Evolutionary conservation across 176 grass and related monocot species (phyloP).

Genomic region (Cenchrus fungigraminus): DNA sequence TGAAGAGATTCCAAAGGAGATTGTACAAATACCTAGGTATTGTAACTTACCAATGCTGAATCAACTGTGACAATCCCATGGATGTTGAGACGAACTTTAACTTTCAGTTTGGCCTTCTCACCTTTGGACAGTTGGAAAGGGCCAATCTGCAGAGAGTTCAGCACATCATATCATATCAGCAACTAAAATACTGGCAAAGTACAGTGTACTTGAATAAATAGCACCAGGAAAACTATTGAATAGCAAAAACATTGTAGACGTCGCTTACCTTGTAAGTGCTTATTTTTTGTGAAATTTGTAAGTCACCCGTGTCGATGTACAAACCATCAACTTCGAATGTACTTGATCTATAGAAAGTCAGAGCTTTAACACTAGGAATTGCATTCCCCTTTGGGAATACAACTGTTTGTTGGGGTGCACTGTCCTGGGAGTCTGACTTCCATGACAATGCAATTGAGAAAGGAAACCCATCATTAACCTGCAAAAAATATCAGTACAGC

Average conservation of each 20-base stretch:
- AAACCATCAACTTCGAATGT: slow-evolving; percentile 77
- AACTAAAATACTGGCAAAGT: neutral
- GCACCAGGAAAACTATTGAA: neutral
- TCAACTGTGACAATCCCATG: slow-evolving; percentile 72
- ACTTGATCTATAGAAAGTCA: slow-evolving; percentile 62
- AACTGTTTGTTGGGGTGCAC: slow-evolving; percentile 48
- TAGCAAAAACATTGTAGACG: neutral
- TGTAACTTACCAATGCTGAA: slow-evolving; percentile 66
- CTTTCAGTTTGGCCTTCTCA: slow-evolving; percentile 72
- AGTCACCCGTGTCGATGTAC: slow-evolving; percentile 34
- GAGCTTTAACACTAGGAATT: slow-evolving; percentile 65
- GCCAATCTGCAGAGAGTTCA: slow-evolving; percentile 56
- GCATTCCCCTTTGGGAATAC: slow-evolving; percentile 74
- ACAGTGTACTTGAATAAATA: neutral
- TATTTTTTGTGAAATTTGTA: slow-evolving; percentile 50
- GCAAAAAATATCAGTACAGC: slow-evolving; percentile 1
- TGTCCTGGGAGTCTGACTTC: slow-evolving; percentile 63
- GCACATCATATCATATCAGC: slow-evolving; percentile 19
- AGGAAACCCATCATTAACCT: slow-evolving; percentile 84
- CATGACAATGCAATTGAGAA: slow-evolving; percentile 81
- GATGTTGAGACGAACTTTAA: slow-evolving; percentile 78
- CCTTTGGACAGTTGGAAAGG: slow-evolving; percentile 77
- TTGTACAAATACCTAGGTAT: no score
- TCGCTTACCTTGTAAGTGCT: slow-evolving; percentile 74
- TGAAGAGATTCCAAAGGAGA: neutral